phyloP scores from a whole-genome alignment of 139 green algal genomes.

The Helicosporidium sp. region DNA sequence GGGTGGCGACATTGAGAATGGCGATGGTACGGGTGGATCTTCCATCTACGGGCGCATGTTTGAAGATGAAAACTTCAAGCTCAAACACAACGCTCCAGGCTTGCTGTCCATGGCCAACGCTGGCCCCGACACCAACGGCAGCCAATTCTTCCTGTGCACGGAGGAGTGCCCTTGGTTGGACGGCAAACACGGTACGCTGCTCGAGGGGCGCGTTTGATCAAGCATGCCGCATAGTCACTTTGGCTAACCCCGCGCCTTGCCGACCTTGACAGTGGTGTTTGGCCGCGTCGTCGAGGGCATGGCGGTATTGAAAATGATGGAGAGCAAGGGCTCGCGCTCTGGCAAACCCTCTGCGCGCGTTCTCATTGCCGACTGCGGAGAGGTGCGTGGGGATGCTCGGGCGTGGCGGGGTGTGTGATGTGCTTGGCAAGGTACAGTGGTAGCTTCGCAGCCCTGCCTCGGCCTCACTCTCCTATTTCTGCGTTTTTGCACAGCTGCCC shows the following conservation, averaged over 20 bases:
- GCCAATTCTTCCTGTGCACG: slow-evolving; percentile 45
- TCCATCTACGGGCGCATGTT: slow-evolving; percentile 40
- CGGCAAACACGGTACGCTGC: slow-evolving; percentile 84
- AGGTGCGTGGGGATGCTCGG: slow-evolving; percentile 18
- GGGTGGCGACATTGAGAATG: slow-evolving; percentile 37
- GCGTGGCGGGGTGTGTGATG: neutral
- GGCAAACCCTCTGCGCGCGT: slow-evolving; percentile 29
- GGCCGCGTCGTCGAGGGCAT: slow-evolving; percentile 66
- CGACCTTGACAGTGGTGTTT: slow-evolving; percentile 82
- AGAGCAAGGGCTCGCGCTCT: slow-evolving; percentile 35
- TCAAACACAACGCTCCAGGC: slow-evolving; percentile 23
- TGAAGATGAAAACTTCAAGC: slow-evolving; percentile 26
- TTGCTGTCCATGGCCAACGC: slow-evolving; percentile 37
- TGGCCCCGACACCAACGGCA: slow-evolving; percentile 35
- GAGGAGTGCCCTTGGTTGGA: slow-evolving; percentile 51
- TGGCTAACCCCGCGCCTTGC: no score
- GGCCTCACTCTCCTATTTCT: neutral
- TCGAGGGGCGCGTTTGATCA: no score
- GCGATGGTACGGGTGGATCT: slow-evolving; percentile 58
- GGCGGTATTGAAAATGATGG: slow-evolving; percentile 48
- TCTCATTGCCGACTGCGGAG: slow-evolving; percentile 31
- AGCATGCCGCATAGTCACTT: no score
- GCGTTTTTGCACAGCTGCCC: slow-evolving; percentile 31
- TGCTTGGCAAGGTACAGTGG: no score
- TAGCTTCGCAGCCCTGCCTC: neutral